Evolutionary conservation across 73 alveolate genomes (phyloP).

Genomic region (Urostyla sp.): DNA sequence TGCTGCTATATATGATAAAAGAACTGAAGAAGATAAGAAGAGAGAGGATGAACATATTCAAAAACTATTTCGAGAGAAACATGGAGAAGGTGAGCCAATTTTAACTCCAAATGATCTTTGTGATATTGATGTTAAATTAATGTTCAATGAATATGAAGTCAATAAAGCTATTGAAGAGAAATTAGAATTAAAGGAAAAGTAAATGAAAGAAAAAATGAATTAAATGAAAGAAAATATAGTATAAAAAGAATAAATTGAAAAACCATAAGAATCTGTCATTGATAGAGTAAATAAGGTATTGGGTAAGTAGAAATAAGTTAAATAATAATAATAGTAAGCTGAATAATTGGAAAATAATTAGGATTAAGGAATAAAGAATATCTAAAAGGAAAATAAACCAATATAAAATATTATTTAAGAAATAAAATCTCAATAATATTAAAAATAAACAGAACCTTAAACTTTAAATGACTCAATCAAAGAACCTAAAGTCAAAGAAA

Average conservation of each 20-base stretch:
- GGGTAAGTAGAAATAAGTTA: too few relatives aligned
- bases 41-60: not conserved
- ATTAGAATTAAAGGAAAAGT: not conserved
- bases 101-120: not conserved
- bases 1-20: not conserved
- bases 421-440: too few relatives aligned
- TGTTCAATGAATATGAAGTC: not conserved
- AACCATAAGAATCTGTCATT: too few relatives aligned
- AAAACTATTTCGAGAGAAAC: not conserved
- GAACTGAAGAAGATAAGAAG: constrained; percentile 31
- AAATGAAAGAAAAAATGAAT: not conserved
- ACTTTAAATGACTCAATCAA: too few relatives aligned
- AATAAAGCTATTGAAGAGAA: not conserved
- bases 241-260: not conserved
- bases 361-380: too few relatives aligned
- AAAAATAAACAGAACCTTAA: too few relatives aligned
- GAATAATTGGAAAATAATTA: too few relatives aligned
- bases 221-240: not conserved
- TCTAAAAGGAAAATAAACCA: too few relatives aligned
- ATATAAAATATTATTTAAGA: too few relatives aligned
- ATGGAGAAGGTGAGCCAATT: not conserved
- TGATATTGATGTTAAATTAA: not conserved
- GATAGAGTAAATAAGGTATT: too few relatives aligned
- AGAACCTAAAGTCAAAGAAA: too few relatives aligned
- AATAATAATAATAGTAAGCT: too few relatives aligned